Base-by-base conservation (phyloP, 106 monocot species). In the Cymbidium sinense region DNA sequence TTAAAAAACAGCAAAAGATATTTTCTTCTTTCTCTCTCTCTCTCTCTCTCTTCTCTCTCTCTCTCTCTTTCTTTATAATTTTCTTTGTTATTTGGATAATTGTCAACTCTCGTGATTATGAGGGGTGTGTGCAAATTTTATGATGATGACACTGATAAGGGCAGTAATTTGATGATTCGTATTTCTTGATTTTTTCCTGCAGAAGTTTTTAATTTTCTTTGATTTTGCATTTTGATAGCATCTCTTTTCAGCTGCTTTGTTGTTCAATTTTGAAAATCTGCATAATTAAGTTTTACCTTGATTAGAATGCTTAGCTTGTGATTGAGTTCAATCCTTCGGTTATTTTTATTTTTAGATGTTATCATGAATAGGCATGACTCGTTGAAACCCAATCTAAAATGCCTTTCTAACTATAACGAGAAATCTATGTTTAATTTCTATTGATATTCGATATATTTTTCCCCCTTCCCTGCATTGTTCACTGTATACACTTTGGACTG, bases 101-200 rank as follows among this genome's bases (percentile, higher is more conserved):
- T 79, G 80, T 84, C 4, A 88, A 88, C 54, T 96, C 91, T 54
- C 20, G 96, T 94, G n/a, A 90, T 81, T 34, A 98, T 98, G 98
- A 94, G 98, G 50, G 92, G 65, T 0, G 34, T 83, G 6, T 98
- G 94, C 90, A 98, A 90, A 77, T 98, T 98, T 77, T 92, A 83
- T 25, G 93, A 94, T 37, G 98, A 89, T 33, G 85, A 98, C 77
- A 84, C 79, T 27, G 30, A 64, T 19, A 98, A 88, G 77, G 85
- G 70, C 98, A 98, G 78, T 98, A 77, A 96, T 96, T 20, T 96
- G 96, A 81, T 90, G 94, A 79, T 85, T 94, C 84, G 94, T 91
- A 25, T 93, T n/a, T n/a, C n/a, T n/a, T n/a, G n/a, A 92, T 54
- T 96, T 83, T 77, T 96, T 86, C 73, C 94, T 96, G 96, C 69